Evolutionary conservation across 106 monocot species (phyloP), one percentile per base, ranked within the genome.

Genomic region (Apostasia ramifera): DNA sequence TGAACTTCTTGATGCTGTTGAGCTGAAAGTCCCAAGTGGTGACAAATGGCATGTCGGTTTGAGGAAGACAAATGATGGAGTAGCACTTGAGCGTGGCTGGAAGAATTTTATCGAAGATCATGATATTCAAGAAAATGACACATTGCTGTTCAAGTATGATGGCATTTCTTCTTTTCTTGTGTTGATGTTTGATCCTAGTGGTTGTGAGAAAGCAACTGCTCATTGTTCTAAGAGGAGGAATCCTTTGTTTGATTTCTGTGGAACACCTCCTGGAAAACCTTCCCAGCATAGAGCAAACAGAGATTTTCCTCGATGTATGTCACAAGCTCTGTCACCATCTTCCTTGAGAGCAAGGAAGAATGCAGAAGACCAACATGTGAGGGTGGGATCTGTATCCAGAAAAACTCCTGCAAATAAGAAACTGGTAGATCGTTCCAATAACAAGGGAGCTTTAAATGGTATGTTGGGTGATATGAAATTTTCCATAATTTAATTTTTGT

Each of bases 81-180:
- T 70, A 3, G 57, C 58, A 41, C 52, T 80, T 40, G 52, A 75
- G 51, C 45, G 50, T 47, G 80, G 80, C 0, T 80, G 80, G 75
- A 71, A 66, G 47, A 58, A 71, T 8, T 80, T 80, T 71, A 66
- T 60, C 2, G 71, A 66, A 55, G 80, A 65, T 75, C 75, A 75
- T 14, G 12, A 38, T 26, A 40, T 80, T 40, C 15, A 66, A 8
- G 59, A 71, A 7, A 47, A 59, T 7, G 70, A 80, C 63, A 26
- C 75, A 12, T 55, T 80, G 52, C 6, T 80, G 37, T 80, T 80
- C 60, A 71, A 75, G 46, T 80, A 71, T 49, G 46, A 75, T 61
- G 75, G 71, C 41, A 13, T 59, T 1, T 71, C 58, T 60, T 70
- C 59, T 10, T 80, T 80, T 60, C 53, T 75, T 54, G 65, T 80